These are phyloP conservation scores for Lophium mytilinum DNA, from an alignment of 495 filamentous ascomycete genomes.

Conservation along the genomic window DNA sequence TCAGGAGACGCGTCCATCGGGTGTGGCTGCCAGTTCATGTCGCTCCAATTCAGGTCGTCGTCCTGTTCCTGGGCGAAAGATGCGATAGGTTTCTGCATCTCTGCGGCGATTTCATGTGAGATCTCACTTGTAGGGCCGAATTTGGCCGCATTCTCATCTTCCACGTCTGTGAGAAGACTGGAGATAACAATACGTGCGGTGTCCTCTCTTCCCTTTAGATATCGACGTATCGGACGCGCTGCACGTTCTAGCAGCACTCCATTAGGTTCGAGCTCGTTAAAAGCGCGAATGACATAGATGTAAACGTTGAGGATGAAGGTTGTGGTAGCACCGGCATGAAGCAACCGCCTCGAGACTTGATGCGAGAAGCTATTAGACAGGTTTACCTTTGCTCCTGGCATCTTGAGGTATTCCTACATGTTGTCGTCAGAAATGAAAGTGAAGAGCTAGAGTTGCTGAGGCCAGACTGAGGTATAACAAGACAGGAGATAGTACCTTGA, in stretches of 20 bases:
- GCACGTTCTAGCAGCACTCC: constrained; percentile 85
- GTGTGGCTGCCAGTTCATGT: constrained; percentile 86
- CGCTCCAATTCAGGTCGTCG: constrained; percentile 75
- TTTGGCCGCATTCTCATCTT: constrained; percentile 33
- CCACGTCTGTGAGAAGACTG: constrained; percentile 66
- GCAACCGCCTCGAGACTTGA: constrained; percentile 59
- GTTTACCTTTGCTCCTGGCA: constrained; percentile 48
- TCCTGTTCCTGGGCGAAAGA: constrained; percentile 40
- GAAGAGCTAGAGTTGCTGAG: constrained; percentile 5
- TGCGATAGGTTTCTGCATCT: constrained; percentile 58
- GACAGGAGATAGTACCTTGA: constrained; percentile 40
- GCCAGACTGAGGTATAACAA: neutral
- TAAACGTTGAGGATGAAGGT: constrained; percentile 83
- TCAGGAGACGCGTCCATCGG: constrained; percentile 88
- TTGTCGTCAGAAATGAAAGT: neutral
- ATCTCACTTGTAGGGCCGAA: constrained; percentile 38
- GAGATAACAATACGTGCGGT: constrained; percentile 80
- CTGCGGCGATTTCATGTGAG: constrained; percentile 65
- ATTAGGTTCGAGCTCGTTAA: constrained; percentile 81
- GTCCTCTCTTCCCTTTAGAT: constrained; percentile 89
- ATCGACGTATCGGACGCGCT: constrained; percentile 71
- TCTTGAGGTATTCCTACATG: constrained; percentile 42
- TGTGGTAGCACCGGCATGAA: constrained; percentile 86
- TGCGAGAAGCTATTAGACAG: constrained; percentile 66
- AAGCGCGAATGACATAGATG: constrained; percentile 83